phyloP scores from a whole-genome alignment of 73 alveolate species.

The Effrenium voratum region DNA sequence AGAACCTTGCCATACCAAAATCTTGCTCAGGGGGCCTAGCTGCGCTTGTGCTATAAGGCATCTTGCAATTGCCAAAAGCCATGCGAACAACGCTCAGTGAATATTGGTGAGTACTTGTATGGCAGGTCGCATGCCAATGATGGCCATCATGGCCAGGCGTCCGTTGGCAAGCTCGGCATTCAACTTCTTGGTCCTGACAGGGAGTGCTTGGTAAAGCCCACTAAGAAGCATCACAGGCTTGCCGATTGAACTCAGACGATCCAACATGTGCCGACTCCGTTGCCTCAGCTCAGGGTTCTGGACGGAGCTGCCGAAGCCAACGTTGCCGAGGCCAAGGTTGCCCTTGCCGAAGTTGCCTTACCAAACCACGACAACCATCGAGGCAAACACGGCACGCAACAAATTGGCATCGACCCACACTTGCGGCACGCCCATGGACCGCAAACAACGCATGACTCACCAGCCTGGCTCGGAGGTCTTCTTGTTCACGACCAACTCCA shows the following conservation, averaged over 20 bases:
- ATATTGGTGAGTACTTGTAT: neutral
- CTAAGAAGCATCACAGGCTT: neutral
- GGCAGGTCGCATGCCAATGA: conserved; percentile 40
- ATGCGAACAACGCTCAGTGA: neutral
- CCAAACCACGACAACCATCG: neutral
- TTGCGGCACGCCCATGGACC: neutral
- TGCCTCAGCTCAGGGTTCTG: conserved; percentile 59
- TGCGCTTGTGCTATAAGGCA: too few species aligned
- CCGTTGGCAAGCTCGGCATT: conserved; percentile 71
- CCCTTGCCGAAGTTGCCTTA: conserved; percentile 86
- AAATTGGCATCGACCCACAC: neutral
- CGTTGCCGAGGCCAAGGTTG: conserved; percentile 83
- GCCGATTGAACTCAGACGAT: neutral
- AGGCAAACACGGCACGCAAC: neutral
- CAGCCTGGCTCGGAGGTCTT: conserved; percentile 85
- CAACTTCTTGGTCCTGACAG: conserved; percentile 2
- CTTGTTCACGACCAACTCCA: conserved; percentile 84
- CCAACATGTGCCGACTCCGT: neutral
- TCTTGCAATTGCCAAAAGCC: neutral
- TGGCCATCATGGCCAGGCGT: conserved; percentile 88
- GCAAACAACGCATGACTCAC: neutral
- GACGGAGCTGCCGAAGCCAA: conserved; percentile 76
- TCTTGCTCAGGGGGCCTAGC: neutral
- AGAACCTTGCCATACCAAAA: neutral
- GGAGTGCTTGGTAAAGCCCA: neutral